Conservation (phyloP, 2,329 filamentous ascomycete species). For the Ophiostoma triangulosporum region DNA sequence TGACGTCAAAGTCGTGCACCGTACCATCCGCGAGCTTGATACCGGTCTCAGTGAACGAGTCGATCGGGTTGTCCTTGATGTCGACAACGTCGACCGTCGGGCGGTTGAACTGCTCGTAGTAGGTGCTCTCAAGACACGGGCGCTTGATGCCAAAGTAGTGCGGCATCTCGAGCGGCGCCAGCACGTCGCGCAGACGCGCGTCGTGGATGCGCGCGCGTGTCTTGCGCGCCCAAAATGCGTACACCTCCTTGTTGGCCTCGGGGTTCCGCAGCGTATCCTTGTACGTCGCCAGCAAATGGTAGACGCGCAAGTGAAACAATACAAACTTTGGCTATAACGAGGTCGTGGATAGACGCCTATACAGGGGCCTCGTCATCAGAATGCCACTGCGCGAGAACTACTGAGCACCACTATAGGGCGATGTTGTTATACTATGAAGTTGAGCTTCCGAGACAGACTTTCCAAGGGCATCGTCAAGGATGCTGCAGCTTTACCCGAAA, state of each 20-base stretch:
- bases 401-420: too few species aligned
- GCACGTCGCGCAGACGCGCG: slow-evolving; percentile 31
- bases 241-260: slow-evolving; percentile 37
- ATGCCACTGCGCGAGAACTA: too few species aligned
- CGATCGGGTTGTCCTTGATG: slow-evolving; percentile 26
- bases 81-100: slow-evolving; percentile 29
- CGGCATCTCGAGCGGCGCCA: slow-evolving; percentile 38
- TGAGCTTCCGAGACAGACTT: too few species aligned
- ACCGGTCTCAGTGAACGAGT: slow-evolving; percentile 27
- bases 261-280: slow-evolving; percentile 33
- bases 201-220: slow-evolving; percentile 36
- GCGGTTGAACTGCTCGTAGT: slow-evolving; percentile 36
- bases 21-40: slow-evolving; percentile 27
- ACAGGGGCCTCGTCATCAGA: too few species aligned
- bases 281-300: slow-evolving; percentile 38
- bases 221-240: slow-evolving; percentile 42
- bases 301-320: too few species aligned
- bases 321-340: too few species aligned
- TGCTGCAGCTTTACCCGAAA: too few species aligned
- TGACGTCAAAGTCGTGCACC: slow-evolving; percentile 29
- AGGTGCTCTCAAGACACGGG: slow-evolving; percentile 28
- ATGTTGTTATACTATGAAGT: too few species aligned
- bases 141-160: slow-evolving; percentile 43
- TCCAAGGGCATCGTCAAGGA: too few species aligned
- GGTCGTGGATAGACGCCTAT: too few species aligned